Base-by-base conservation (phyloP, 192 early-diverging fungal species). In the Allomyces macrogynus region DNA sequence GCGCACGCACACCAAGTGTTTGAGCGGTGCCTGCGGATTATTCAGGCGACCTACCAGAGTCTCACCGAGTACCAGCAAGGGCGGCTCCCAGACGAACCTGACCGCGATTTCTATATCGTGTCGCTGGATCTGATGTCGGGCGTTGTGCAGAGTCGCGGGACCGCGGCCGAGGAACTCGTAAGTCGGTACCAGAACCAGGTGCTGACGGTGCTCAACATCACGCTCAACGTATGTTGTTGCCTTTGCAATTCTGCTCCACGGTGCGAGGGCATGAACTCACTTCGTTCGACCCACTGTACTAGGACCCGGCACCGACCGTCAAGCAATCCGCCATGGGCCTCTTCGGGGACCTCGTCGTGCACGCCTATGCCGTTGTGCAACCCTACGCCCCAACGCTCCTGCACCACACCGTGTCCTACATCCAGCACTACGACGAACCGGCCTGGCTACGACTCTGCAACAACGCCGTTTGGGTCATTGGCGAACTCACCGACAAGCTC, bases 391-490 rank as follows among this genome's bases (percentile, higher is more conserved):
- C 83, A 42, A 78, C 78, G 14, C 84, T 96, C 70, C 83, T 93
- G 81, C 81, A 86, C 66, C 83, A 88, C 61, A 75, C 91, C 43
- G 75, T 87, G 64, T 69, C 71, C 10, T 80, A 89, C 68, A 80
- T 98, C 40, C 80, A 89, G 63, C 81, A 81, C 49, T 84, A 80
- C 67, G 78, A 83, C 57, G 89, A 89, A 63, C 78, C 73, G 69
- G 70, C 76, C 65, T 73, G 64, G 24, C 24, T 66, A 44, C 73
- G 76, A 63, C 76, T 91, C 27, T 91, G 89, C 77, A 99, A 99
- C 74, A 99, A 99, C 69, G 97, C 95, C 14, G 84, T 90, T 18
- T 99, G 97, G 97, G 88, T 95, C 20, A 87, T 84, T 11, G 97
- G 95, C 62, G 97, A 99, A 81, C 90, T 99, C 72, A 86, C 93